Conservation (phyloP, 176 grass and related monocot genomes). For the Carex parvula region DNA sequence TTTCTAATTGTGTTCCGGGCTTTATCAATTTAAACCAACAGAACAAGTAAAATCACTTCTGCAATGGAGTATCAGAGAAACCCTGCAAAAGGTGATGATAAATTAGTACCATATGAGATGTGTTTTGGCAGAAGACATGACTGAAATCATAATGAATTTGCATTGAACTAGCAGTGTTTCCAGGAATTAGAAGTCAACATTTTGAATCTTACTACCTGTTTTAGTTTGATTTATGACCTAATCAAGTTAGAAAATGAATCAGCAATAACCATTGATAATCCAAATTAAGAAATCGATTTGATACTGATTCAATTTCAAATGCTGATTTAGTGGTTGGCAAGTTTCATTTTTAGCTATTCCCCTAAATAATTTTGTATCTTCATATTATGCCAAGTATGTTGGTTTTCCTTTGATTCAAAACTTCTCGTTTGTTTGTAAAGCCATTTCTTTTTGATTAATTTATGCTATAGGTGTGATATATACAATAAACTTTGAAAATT, state of each 20-base stretch:
- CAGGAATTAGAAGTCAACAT: neutral
- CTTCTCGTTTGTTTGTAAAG: neutral
- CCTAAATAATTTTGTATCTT: neutral
- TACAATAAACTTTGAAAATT: neutral
- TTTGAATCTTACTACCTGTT: neutral
- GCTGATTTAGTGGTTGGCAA: neutral
- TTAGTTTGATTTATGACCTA: neutral
- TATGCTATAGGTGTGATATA: neutral
- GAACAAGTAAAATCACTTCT: neutral
- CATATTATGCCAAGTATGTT: neutral
- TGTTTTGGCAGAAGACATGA: neutral
- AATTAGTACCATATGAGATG: neutral
- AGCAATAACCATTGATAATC: neutral
- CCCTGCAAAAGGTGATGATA: neutral
- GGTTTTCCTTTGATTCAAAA: neutral
- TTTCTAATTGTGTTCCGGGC: neutral
- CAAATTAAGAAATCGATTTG: neutral
- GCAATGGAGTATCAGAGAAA: neutral
- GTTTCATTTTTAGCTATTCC: neutral
- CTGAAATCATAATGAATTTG: neutral
- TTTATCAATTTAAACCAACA: neutral
- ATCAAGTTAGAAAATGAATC: neutral
- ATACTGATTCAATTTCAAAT: neutral
- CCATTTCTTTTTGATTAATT: neutral
- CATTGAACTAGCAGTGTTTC: neutral